phyloP scores from a whole-genome alignment of 257 asterid species.

The Solanum rostratum region DNA sequence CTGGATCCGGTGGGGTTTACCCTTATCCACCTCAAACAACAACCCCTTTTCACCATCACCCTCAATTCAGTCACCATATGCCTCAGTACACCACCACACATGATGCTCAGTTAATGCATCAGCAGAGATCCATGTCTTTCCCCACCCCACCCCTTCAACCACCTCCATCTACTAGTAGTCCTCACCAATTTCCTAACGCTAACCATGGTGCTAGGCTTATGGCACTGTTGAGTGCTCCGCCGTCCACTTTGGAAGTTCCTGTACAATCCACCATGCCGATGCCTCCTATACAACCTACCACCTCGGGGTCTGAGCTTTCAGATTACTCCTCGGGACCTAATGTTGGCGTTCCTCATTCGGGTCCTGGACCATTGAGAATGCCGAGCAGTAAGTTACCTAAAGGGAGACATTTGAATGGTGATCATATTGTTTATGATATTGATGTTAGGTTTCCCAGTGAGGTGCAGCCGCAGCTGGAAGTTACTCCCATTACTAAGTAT shows the following conservation, averaged over 20 bases:
- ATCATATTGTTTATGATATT: constrained; percentile 54
- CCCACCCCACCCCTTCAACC: constrained; percentile 82
- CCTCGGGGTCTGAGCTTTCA: constrained; percentile 55
- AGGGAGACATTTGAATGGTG: constrained; percentile 78
- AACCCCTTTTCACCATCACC: constrained; percentile 33
- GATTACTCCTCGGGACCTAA: constrained; percentile 45
- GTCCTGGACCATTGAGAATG: constrained; percentile 61
- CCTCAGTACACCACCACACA: constrained; percentile 14
- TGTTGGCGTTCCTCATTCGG: constrained; percentile 32
- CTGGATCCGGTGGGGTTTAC: constrained; percentile 30
- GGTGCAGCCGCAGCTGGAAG: constrained; percentile 98
- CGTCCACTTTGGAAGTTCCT: constrained; percentile 28
- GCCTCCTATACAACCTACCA: constrained; percentile 40
- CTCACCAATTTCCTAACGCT: constrained; percentile 39
- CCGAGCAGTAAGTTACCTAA: constrained; percentile 84
- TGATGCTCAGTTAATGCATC: constrained; percentile 30
- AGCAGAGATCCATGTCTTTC: constrained; percentile 75
- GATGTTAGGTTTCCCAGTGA: constrained; percentile 78
- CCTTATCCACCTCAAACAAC: constrained; percentile 38
- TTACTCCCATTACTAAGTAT: constrained; percentile 94
- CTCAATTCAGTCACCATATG: constrained; percentile 17
- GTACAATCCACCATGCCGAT: constrained; percentile 29
- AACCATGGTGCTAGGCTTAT: constrained; percentile 63
- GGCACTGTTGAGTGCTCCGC: constrained; percentile 85
- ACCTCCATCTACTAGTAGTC: constrained; percentile 35